Percentiles rank a stretch among this genome's conserved stretches.
These are phyloP conservation scores for Agarophyton chilense DNA, from an alignment of 23 red algal genomes.

Conservation along the genomic window DNA sequence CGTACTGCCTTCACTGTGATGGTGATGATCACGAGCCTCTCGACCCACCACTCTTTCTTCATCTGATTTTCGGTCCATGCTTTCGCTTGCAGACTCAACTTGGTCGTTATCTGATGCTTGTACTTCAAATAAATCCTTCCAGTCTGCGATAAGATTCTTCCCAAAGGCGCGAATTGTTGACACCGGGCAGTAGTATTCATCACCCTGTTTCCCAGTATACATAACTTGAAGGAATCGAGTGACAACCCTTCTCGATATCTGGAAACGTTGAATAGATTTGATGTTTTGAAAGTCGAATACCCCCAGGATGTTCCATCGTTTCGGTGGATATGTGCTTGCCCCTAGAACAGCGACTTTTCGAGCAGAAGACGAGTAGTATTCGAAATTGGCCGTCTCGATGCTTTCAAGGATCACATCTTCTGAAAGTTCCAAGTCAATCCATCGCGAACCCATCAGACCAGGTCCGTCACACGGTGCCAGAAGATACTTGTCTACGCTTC, in stretches of 20 bases:
- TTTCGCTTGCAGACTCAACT: not conserved
- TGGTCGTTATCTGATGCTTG: not conserved
- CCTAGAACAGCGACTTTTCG: slow-evolving; percentile 65
- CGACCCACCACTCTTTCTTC: not conserved
- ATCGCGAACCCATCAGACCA: slow-evolving; percentile 45
- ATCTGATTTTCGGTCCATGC: not conserved
- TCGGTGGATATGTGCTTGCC: slow-evolving; percentile 66
- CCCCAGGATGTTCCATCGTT: slow-evolving; percentile 71
- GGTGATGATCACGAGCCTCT: not conserved
- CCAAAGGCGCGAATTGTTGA: slow-evolving; percentile 83
- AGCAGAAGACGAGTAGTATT: slow-evolving; percentile 85
- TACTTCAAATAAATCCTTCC: slow-evolving; percentile 56
- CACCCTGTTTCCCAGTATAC: slow-evolving; percentile 71
- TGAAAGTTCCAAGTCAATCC: slow-evolving; percentile 89
- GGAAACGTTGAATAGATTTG: slow-evolving; percentile 57
- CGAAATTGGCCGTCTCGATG: slow-evolving; percentile 76
- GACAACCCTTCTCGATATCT: slow-evolving; percentile 55
- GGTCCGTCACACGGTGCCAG: slow-evolving; percentile 66
- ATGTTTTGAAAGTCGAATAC: slow-evolving; percentile 53
- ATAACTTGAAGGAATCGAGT: slow-evolving; percentile 75
- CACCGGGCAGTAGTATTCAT: slow-evolving; percentile 86
- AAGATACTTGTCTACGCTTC: slow-evolving; percentile 81
- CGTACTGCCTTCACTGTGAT: not conserved
- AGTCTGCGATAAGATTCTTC: slow-evolving; percentile 88
- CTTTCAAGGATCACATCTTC: slow-evolving; percentile 84